Evolutionary conservation across 2,329 filamentous ascomycete genomes (phyloP).

Genomic region (Cryphonectria radicalis): DNA sequence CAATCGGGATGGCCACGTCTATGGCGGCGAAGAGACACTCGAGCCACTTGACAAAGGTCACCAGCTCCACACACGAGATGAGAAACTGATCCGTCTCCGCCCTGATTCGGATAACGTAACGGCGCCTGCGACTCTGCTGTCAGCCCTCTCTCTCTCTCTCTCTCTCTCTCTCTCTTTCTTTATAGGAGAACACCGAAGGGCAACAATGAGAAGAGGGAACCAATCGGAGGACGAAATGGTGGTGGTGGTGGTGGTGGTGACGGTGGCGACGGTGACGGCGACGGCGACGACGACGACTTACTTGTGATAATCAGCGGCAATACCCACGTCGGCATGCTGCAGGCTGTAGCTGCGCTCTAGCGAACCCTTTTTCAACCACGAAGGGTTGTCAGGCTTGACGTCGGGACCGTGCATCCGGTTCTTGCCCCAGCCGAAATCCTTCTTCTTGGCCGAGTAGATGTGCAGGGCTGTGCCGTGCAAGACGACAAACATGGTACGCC

Average conservation of each 20-base stretch:
- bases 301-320: slow-evolving; percentile 75
- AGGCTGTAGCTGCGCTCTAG: slow-evolving; percentile 72
- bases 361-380: slow-evolving; percentile 56
- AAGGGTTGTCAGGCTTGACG: slow-evolving; percentile 54
- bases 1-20: slow-evolving; percentile 70
- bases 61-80: slow-evolving; percentile 66
- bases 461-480: slow-evolving; percentile 71
- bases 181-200: not conserved
- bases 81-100: slow-evolving; percentile 76
- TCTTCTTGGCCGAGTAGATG: slow-evolving; percentile 64
- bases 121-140: slow-evolving; percentile 47
- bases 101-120: slow-evolving; percentile 72
- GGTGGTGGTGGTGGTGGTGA: not conserved
- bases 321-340: slow-evolving; percentile 74
- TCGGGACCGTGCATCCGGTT: slow-evolving; percentile 53
- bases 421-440: slow-evolving; percentile 54
- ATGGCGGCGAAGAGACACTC: slow-evolving; percentile 74
- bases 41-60: slow-evolving; percentile 70
- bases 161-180: no score
- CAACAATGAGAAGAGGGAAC: not conserved
- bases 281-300: slow-evolving; percentile 42
- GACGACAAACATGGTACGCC: slow-evolving; percentile 65
- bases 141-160: not conserved
- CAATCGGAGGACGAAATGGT: not conserved
- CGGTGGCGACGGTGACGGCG: no score